A percentile compares a stretch with the other conserved stretches of the same genome.
Evolutionary conservation across 176 grass and related monocot species (phyloP).

Genomic region (Hordeum marinum): DNA sequence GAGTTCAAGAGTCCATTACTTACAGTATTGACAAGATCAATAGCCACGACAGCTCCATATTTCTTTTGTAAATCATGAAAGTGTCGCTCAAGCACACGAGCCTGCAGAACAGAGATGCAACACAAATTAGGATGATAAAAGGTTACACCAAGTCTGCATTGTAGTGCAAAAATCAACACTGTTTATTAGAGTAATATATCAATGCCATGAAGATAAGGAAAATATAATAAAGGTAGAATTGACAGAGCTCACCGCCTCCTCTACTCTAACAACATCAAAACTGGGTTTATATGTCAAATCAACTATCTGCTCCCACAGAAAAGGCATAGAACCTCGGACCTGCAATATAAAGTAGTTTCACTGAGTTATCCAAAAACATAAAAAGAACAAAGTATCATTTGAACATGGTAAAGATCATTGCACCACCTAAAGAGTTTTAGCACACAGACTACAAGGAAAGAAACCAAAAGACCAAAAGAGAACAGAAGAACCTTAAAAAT

Average conservation of each 20-base stretch:
- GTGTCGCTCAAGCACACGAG: slow-evolving; percentile 68
- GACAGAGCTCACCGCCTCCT: slow-evolving; percentile 54
- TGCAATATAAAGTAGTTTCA: slow-evolving; percentile 25
- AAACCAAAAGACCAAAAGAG: not conserved
- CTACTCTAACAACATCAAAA: slow-evolving; percentile 72
- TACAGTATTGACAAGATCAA: slow-evolving; percentile 92
- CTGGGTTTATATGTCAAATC: slow-evolving; percentile 90
- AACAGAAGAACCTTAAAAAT: not conserved
- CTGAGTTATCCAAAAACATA: not conserved
- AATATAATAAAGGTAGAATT: not conserved
- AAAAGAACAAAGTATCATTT: not conserved
- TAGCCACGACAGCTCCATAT: slow-evolving; percentile 73
- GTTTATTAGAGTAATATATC: not conserved
- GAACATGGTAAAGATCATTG: not conserved
- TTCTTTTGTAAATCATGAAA: slow-evolving; percentile 86
- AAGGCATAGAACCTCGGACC: slow-evolving; percentile 88
- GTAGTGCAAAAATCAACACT: not conserved
- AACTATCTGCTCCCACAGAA: slow-evolving; percentile 94
- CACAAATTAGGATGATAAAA: slow-evolving; percentile 11
- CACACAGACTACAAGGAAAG: not conserved
- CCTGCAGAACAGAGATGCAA: slow-evolving; percentile 33
- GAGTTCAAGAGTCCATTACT: not conserved
- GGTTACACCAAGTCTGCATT: not conserved
- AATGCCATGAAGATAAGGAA: not conserved
- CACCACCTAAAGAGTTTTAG: not conserved